Evolutionary conservation across 1,284 basidiomycete species (phyloP).

Genomic region (Cutaneotrichosporon dermatis): DNA sequence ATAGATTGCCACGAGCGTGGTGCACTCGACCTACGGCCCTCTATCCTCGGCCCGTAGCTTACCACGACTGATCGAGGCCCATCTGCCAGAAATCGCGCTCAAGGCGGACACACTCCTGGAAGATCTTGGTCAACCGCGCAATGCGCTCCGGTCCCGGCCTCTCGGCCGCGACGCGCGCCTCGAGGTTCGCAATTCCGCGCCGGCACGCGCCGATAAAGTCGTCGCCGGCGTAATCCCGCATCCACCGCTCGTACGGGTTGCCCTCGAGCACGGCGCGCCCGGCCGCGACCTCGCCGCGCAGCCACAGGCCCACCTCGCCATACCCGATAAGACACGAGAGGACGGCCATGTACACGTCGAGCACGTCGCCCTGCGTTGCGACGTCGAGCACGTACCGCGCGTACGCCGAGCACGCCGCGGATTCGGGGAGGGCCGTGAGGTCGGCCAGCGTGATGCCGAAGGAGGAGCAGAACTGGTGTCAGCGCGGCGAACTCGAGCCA

Average conservation of each 20-base stretch:
- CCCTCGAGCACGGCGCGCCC: conserved; percentile 58
- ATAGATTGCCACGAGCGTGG: too few relatives aligned
- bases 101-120: conserved; percentile 70
- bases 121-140: conserved; percentile 65
- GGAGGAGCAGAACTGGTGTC: conserved; percentile 57
- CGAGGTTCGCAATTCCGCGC: conserved; percentile 63
- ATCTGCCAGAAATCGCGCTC: conserved; percentile 86
- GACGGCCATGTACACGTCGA: conserved; percentile 72
- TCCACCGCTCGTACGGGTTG: conserved; percentile 73
- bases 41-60: too few relatives aligned
- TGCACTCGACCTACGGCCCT: too few relatives aligned
- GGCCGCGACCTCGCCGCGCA: conserved; percentile 57
- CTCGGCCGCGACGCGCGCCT: conserved; percentile 59
- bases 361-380: conserved; percentile 66
- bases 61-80: conserved; percentile 30
- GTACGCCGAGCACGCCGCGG: conserved; percentile 70
- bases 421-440: conserved; percentile 62
- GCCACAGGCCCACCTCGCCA: conserved; percentile 86
- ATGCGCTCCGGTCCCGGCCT: conserved; percentile 63
- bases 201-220: conserved; percentile 68
- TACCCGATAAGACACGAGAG: conserved; percentile 86
- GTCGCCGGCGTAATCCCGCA: conserved; percentile 71
- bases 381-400: conserved; percentile 78
- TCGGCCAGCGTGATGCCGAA: conserved; percentile 64
- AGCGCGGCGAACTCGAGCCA: too few relatives aligned